Conservation (phyloP, 768 basidiomycete species). For the Phanerochaete sordida region DNA sequence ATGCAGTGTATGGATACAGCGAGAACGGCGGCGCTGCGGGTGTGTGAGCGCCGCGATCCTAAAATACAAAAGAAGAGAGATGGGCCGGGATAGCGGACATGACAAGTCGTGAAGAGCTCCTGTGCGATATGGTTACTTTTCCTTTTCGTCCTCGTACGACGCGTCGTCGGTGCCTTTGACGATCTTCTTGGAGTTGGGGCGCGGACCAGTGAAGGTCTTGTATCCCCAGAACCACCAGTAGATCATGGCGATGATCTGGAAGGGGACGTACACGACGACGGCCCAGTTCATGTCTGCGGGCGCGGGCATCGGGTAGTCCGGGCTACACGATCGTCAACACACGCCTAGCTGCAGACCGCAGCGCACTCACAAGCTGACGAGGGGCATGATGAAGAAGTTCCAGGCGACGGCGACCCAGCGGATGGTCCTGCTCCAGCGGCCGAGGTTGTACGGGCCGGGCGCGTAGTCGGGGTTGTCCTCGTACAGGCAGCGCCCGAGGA, state of each 20-base stretch:
- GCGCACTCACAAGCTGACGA: constrained; percentile 16
- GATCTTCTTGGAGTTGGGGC: background rate
- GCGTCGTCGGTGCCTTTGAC: background rate
- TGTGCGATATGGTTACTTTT: background rate
- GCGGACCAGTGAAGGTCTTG: constrained; percentile 15
- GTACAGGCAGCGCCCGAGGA: constrained; percentile 16
- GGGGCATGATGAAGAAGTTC: constrained; percentile 21
- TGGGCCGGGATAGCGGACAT: background rate
- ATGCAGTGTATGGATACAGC: background rate
- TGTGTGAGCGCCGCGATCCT: background rate
- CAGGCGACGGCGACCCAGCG: constrained; percentile 18
- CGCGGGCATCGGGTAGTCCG: constrained; percentile 12
- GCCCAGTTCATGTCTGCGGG: constrained; percentile 18
- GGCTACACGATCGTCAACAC: constrained; percentile 11
- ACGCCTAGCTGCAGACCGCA: too few relatives aligned
- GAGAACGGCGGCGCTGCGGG: background rate
- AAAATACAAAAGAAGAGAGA: background rate
- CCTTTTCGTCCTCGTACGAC: background rate
- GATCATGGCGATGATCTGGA: constrained; percentile 15
- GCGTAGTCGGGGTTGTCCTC: constrained; percentile 16
- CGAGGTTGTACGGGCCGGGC: constrained; percentile 21
- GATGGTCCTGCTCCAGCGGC: constrained; percentile 14
- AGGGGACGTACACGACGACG: constrained; percentile 15
- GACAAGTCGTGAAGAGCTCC: background rate
- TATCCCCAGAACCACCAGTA: constrained; percentile 18